phyloP scores from a whole-genome alignment of 2,329 filamentous ascomycete species.

The Beauveria bassiana region DNA sequence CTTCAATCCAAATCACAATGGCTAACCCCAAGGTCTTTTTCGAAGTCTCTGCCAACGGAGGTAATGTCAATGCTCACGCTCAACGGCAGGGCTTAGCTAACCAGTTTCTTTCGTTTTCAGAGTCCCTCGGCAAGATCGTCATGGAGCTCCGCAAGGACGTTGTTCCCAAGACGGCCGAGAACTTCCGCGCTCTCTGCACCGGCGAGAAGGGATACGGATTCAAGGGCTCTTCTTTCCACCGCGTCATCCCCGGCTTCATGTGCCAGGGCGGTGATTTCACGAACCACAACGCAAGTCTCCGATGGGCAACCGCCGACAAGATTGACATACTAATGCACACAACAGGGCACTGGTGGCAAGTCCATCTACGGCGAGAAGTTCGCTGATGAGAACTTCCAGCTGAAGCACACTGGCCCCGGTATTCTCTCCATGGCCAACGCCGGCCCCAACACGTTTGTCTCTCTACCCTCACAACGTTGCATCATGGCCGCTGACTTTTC shows the following conservation, averaged over 20 bases:
- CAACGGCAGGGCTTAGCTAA: not conserved
- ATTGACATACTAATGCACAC: not conserved
- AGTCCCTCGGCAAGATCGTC: conserved; percentile 9
- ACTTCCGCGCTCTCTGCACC: conserved; percentile 13
- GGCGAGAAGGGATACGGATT: conserved; percentile 13
- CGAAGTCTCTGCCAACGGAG: conserved; percentile 11
- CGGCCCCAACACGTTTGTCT: conserved; percentile 17
- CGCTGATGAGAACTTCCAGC: conserved; percentile 16
- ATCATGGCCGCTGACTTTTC: not conserved
- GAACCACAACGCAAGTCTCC: conserved; percentile 7
- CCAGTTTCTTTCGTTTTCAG: not conserved
- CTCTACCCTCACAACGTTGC: not conserved
- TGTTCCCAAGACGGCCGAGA: conserved; percentile 12
- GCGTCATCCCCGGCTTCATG: conserved; percentile 13
- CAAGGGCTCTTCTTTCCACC: conserved; percentile 10
- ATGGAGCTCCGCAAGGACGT: conserved; percentile 11
- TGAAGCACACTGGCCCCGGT: conserved; percentile 17
- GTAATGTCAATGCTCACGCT: not conserved
- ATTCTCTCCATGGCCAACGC: conserved; percentile 18
- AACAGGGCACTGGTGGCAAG: conserved; percentile 16
- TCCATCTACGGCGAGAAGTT: conserved; percentile 18
- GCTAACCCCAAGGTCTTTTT: conserved; percentile 14
- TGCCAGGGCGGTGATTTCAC: conserved; percentile 14
- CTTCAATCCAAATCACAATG: conserved; percentile 1
- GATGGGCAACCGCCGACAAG: not conserved